Base-by-base conservation (phyloP, 768 basidiomycete genomes). In the Kwoniella shandongensis region DNA sequence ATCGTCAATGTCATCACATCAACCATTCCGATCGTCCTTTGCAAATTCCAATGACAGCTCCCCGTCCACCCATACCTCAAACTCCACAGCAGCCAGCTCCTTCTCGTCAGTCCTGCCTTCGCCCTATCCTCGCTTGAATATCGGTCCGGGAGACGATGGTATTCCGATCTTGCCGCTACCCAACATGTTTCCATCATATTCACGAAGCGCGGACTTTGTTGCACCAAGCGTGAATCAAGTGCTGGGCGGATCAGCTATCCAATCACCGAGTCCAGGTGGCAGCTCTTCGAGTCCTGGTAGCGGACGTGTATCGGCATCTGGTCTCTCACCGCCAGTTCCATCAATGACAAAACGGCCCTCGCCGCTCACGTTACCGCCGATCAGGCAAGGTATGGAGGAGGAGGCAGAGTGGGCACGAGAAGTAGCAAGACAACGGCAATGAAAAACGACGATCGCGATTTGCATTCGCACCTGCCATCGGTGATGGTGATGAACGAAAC, bases 101-200 rank as follows among this genome's bases (percentile, higher is more conserved):
- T n/a, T 38, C 20, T 50, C 61, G 10, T 58, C 56, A 7, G 32
- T 41, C 4, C 18, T 44, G 41, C 44, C 56, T 38, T 48, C 52
- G 20, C 45, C 42, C 11, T 54, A 42, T 23, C 46, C 44, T 20
- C 39, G 45, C 4, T 11, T 45, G 42, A 52, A 35, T 8, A 30
- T 54, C 10, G 52, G 61, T 7, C 40, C 52, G 23, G 61, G 61
- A 20, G 61, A 63, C 35, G 61, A 63, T 30, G 57, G 57, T 7
- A 54, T 58, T 25, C 61, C 61, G 11, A 49, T 57, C 25, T 32
- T 62, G 25, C 61, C 61, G 11, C 26, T 58, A n/a, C 56, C 56
- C 6, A 44, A 38, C 48, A 51, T 58, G 46, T 58, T 36, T 22
- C 27, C 35, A 4, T 46, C 29, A 15, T 36, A 22, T 27, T 29